Evolutionary conservation across 331 rosid species (phyloP), one percentile per base, ranked within the genome.

Genomic region (Telfairia occidentalis): DNA sequence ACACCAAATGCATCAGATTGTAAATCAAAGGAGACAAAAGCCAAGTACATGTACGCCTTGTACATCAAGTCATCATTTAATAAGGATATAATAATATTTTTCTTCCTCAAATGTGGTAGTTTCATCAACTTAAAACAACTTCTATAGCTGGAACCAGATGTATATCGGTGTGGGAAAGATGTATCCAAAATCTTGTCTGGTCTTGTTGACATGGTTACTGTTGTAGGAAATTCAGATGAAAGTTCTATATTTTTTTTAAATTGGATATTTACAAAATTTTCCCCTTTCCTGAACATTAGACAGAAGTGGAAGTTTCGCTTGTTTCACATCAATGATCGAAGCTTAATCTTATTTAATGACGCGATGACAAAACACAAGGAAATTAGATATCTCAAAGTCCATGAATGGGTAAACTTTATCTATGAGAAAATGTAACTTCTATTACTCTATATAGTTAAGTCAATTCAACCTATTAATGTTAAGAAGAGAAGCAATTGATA

Each of bases 121-220:
- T 70, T 24, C 74, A 70, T 43, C 57, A 10, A 67, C 57, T 45
- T 45, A 1, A 42, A 70, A 70, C 57, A 43, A 8, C 37, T 70
- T 45, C 5, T 70, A 70, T 70, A 45, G 57, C 57, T 45, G 57
- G 74, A 70, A 70, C 40, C 21, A 70, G 15, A 57, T 70, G 40
- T 16, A 6, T 7, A 45, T 24, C 26, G 11, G 19, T 15, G 57
- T 45, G 74, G 74, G 74, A 28, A 24, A 24, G 74, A 24, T 19
- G 35, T n/a, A n/a, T n/a, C n/a, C n/a, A n/a, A 43, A 69, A 67
- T 67, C 54, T 54, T 42, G 35, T 24, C 42, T 42, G 67, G 40
- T 60, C 34, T 60, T 32, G 43, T 8, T 30, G 34, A 30, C 23
- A 60, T 59, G 35, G 67, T 29, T 28, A 28, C 42, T 60, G 7